These are phyloP conservation scores for Fusarium circinatum DNA, from an alignment of 2,329 filamentous ascomycete genomes.

Conservation along the genomic window DNA sequence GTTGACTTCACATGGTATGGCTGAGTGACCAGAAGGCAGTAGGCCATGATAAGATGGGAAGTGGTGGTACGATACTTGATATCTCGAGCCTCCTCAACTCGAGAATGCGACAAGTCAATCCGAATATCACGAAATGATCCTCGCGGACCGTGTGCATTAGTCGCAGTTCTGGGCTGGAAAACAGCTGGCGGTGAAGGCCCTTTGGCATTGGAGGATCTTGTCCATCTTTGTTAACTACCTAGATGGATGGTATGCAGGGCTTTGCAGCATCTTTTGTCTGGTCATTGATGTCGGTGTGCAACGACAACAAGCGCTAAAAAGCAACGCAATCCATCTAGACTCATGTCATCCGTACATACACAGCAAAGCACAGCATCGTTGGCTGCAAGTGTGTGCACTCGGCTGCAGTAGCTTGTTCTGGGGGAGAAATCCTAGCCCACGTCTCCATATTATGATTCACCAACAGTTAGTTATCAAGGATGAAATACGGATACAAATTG, in stretches of 20 bases:
- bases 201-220: constrained; percentile 3
- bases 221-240: not conserved
- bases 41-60: constrained; percentile 21
- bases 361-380: not conserved
- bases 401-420: constrained; percentile 24
- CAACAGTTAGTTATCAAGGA: not conserved
- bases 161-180: not conserved
- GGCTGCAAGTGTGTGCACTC: constrained; percentile 4
- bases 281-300: constrained; percentile 31
- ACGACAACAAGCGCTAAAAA: constrained; percentile 6
- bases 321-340: constrained; percentile 14
- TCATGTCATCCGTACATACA: constrained; percentile 14
- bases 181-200: constrained; percentile 37
- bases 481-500: not conserved
- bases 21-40: not conserved
- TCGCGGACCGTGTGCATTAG: constrained; percentile 35
- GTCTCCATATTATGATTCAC: not conserved
- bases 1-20: not conserved
- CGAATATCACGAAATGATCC: constrained; percentile 16
- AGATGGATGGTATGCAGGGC: constrained; percentile 19
- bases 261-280: constrained; percentile 21
- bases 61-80: constrained; percentile 16
- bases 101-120: not conserved
- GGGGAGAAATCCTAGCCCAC: not conserved
- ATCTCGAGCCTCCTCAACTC: not conserved